Evolutionary conservation across 2,329 filamentous ascomycete genomes (phyloP), one percentile per base, ranked within the genome.

Genomic region (Talaromyces sp.): DNA sequence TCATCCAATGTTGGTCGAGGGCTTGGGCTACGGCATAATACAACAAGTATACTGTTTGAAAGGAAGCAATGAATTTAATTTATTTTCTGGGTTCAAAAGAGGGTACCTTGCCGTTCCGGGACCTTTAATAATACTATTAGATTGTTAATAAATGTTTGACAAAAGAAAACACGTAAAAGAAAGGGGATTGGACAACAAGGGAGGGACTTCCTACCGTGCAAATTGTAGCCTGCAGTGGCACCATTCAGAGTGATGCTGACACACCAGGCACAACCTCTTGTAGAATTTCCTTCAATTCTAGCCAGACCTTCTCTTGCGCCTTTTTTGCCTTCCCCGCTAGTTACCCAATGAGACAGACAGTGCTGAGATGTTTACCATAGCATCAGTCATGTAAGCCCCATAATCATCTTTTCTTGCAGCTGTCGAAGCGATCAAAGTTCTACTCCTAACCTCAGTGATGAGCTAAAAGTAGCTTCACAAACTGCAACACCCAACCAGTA

Each of bases 401-500:
- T 83, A 78, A 1, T 73, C 73, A 61, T 81, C 78, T 5, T 65
- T 52, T 0, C 81, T 81, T 0, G 68, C 71, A 1, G 67, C 64
- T 0, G 72, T 76, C 1, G 72, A 78, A 7, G 70, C 69, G 4
- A 81, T 72, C 40, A 80, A 66, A 7, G 77, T 81, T 12, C 83
- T 74, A 61, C 75, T 78, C 1, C 83, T 82, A 3, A 76, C 74
- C 70, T 85, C 83, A 0, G 78, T 76, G 0, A 75, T 81, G 73
- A 1, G 76, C 81, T 40, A 81, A 57, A 23, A 78, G 6, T 10
- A 73, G 30, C 78, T 79, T 2, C 59, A 60, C 0, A 14, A 33
- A 16, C 34, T 30, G 28, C 36, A 40, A n/a, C 34, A 18, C 7
- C 7, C 42, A 51, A 5, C 30, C 12, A 10, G 28, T 18, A 9